Percentiles rank a stretch among this genome's conserved stretches.
Evolutionary conservation across 495 filamentous ascomycete genomes (phyloP).

Genomic region (Opeltia flavorubescens): DNA sequence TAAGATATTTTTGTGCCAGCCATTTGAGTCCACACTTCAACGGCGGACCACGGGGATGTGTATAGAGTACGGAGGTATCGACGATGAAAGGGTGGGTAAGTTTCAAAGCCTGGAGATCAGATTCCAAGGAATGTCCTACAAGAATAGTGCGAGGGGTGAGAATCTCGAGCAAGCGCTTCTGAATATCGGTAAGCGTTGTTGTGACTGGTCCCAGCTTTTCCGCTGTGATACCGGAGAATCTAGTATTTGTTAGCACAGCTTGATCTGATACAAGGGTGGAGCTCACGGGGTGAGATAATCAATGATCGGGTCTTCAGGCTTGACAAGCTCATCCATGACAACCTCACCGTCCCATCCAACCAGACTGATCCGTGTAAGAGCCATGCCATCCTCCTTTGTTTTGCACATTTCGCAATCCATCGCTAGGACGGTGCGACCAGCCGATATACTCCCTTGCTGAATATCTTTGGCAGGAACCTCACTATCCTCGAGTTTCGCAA

Average conservation of each 20-base stretch:
- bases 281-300: slow-evolving; percentile 74
- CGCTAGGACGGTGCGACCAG: slow-evolving; percentile 64
- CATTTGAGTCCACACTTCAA: slow-evolving; percentile 58
- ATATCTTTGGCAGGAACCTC: slow-evolving; percentile 53
- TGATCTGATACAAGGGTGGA: background rate
- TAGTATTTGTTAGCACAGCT: slow-evolving; percentile 2
- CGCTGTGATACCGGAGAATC: slow-evolving; percentile 77
- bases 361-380: slow-evolving; percentile 77
- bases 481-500: slow-evolving; percentile 52
- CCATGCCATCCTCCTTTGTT: slow-evolving; percentile 57
- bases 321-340: slow-evolving; percentile 80
- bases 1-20: slow-evolving; percentile 51
- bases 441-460: slow-evolving; percentile 67
- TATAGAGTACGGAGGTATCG: slow-evolving; percentile 77
- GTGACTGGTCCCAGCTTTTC: slow-evolving; percentile 65
- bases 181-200: slow-evolving; percentile 74
- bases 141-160: slow-evolving; percentile 66
- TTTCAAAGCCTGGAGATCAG: slow-evolving; percentile 70
- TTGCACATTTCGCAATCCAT: slow-evolving; percentile 96
- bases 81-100: slow-evolving; percentile 85
- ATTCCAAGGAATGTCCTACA: slow-evolving; percentile 82
- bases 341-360: slow-evolving; percentile 73
- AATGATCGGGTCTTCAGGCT: slow-evolving; percentile 67
- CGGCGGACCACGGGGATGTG: slow-evolving; percentile 61
- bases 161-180: slow-evolving; percentile 55